A percentile compares a stretch with the other conserved stretches of the same genome.
Conservation (phyloP, 2,329 filamentous ascomycete species). For the Aaosphaeria arxii region DNA sequence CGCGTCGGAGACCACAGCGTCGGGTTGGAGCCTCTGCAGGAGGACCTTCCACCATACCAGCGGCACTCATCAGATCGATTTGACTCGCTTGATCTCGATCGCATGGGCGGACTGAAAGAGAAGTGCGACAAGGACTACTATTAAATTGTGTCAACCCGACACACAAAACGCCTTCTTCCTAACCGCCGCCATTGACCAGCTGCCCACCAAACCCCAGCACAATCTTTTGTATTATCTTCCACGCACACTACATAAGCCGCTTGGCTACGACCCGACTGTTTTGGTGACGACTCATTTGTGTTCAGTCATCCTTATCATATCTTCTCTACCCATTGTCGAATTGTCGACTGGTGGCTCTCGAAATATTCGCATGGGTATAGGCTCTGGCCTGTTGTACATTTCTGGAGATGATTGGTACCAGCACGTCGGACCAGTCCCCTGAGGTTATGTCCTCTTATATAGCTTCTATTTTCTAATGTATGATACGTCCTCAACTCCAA, state of each 20-base stretch:
- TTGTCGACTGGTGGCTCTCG: conserved; percentile 6
- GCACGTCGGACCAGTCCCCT: conserved; percentile 10
- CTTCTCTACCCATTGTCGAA: conserved; percentile 17
- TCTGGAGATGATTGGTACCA: conserved; percentile 23
- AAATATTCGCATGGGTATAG: conserved; percentile 15
- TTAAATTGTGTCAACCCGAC: conserved; percentile 6
- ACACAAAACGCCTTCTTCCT: no score
- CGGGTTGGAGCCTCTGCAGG: conserved; percentile 78
- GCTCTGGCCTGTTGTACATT: conserved; percentile 35
- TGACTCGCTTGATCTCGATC: conserved; percentile 90
- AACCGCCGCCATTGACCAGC: neutral
- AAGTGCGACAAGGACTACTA: conserved; percentile 61
- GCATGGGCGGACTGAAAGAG: conserved; percentile 92
- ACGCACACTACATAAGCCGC: conserved; percentile 14
- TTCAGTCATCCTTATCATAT: conserved; percentile 11
- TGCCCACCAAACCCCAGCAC: neutral
- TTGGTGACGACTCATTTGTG: conserved; percentile 32
- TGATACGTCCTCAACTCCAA: conserved; percentile 26
- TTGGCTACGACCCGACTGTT: conserved; percentile 37
- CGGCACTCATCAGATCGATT: conserved; percentile 76
- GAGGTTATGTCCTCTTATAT: conserved; percentile 40
- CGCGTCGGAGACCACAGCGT: conserved; percentile 85
- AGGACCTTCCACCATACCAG: conserved; percentile 85
- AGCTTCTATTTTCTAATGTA: conserved; percentile 43
- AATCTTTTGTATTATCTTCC: neutral